These are phyloP conservation scores for Aspergillus ustus DNA, from an alignment of 2,329 filamentous ascomycete species.

Conservation along the genomic window DNA sequence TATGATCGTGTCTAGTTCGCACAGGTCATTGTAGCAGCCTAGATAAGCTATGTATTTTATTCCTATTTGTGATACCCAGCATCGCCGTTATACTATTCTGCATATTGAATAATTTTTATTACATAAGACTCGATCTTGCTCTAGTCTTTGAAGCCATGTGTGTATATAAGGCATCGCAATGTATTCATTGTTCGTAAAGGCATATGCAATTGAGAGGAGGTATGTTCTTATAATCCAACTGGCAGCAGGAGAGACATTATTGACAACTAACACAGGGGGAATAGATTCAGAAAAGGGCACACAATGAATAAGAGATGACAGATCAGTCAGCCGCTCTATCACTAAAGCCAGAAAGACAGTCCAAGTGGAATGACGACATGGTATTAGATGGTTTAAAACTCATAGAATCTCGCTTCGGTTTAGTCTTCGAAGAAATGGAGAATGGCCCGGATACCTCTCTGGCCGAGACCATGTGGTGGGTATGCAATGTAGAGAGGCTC, in stretches of 20 bases:
- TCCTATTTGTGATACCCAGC: neutral
- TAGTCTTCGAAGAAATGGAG: slow-evolving; percentile 83
- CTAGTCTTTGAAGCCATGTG: neutral
- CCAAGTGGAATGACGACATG: neutral
- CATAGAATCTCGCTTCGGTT: slow-evolving; percentile 1
- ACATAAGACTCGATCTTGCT: neutral
- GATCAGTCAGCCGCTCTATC: neutral
- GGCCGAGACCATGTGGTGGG: slow-evolving; percentile 80
- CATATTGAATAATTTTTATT: neutral
- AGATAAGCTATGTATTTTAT: neutral
- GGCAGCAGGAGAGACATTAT: neutral
- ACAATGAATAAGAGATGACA: neutral
- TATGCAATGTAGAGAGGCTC: slow-evolving; percentile 91
- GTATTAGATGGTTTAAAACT: neutral
- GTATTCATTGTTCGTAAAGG: neutral
- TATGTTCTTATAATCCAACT: neutral
- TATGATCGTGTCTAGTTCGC: neutral
- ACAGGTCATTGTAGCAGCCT: neutral
- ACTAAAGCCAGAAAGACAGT: neutral
- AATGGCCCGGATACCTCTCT: slow-evolving; percentile 81
- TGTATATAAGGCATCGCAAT: neutral
- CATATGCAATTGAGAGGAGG: neutral
- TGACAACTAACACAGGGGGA: neutral
- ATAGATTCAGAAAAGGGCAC: neutral
- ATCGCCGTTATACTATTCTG: neutral